Evolutionary conservation across 2,329 filamentous ascomycete genomes (phyloP).

Genomic region (Fusarium illudens): DNA sequence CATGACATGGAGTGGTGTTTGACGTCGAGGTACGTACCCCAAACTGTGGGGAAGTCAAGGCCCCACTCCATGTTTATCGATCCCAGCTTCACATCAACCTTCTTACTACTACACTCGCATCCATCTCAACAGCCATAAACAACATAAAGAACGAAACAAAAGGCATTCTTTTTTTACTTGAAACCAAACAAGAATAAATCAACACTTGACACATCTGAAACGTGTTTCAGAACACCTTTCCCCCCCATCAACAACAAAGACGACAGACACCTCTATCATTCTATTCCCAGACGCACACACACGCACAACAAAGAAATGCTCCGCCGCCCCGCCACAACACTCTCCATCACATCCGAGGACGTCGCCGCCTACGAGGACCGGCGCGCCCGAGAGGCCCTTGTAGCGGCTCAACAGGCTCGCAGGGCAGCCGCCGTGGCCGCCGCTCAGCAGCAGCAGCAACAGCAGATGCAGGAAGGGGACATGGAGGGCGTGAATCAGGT

Average conservation of each 20-base stretch:
- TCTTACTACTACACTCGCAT: too few species aligned
- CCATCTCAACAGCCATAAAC: not conserved
- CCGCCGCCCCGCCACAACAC: constrained; percentile 71
- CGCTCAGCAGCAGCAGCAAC: constrained; percentile 22
- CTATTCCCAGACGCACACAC: too few species aligned
- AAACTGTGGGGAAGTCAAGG: not conserved
- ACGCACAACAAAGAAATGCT: constrained; percentile 65
- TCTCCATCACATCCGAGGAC: constrained; percentile 74
- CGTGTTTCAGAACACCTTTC: not conserved
- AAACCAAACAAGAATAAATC: not conserved
- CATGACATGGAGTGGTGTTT: not conserved
- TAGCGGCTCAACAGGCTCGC: constrained; percentile 45
- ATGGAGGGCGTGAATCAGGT: constrained; percentile 45
- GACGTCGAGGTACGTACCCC: constrained; percentile 1
- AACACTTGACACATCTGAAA: not conserved
- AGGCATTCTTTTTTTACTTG: not conserved
- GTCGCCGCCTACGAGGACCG: constrained; percentile 75
- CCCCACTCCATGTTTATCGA: constrained; percentile 22
- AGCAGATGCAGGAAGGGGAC: constrained; percentile 21
- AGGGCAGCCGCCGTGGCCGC: constrained; percentile 38
- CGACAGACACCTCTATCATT: not conserved
- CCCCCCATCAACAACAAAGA: not conserved
- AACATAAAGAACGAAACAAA: not conserved
- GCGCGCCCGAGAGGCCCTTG: constrained; percentile 55
- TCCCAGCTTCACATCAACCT: constrained; percentile 1